A percentile compares a stretch with the other conserved stretches of the same genome.
Conservation (phyloP, 2,329 filamentous ascomycete species). For the Scedosporium dehoogii region DNA sequence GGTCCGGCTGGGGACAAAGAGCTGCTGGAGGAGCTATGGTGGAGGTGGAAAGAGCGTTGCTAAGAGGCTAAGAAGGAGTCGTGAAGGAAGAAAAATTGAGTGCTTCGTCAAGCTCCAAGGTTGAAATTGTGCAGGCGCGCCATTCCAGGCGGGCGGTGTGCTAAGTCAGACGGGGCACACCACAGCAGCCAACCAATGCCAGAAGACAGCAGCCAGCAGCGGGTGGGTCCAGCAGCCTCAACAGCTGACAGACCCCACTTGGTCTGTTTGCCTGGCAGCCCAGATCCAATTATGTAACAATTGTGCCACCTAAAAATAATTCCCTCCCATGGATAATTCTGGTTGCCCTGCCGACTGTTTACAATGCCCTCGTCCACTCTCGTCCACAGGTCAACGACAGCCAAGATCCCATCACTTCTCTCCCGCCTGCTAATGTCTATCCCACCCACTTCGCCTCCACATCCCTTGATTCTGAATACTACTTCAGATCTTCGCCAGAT, state of each 20-base stretch:
- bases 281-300: background rate
- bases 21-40: background rate
- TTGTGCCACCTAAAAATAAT: background rate
- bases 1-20: background rate
- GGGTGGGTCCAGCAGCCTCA: too few species aligned
- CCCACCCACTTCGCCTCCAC: background rate
- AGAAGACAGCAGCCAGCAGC: too few species aligned
- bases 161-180: too few species aligned
- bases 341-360: slow-evolving; percentile 18
- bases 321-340: background rate
- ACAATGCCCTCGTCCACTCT: slow-evolving; percentile 9
- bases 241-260: too few species aligned
- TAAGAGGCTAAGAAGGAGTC: background rate
- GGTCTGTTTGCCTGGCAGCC: too few species aligned
- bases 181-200: too few species aligned
- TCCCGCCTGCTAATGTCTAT: background rate
- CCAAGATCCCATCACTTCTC: background rate
- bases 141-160: too few species aligned
- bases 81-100: background rate
- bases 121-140: background rate
- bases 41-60: background rate
- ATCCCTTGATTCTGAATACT: background rate
- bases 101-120: background rate
- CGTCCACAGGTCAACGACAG: background rate
- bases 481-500: background rate